Conservation (phyloP, 495 filamentous ascomycete species). For the Parathielavia hyrcaniae region DNA sequence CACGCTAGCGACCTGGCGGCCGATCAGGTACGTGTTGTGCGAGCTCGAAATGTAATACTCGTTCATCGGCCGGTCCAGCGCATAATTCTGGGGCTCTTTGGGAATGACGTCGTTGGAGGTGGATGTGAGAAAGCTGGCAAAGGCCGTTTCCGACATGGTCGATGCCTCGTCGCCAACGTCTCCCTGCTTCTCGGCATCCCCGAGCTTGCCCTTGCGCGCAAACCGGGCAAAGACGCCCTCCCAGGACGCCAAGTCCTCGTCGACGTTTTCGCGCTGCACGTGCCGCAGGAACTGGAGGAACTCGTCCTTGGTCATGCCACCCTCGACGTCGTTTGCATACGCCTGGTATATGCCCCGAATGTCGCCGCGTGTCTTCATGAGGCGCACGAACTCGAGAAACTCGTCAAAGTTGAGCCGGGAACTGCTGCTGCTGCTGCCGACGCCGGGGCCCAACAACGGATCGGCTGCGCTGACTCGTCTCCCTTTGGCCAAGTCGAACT, state of each 20-base stretch:
- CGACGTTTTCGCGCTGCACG: conserved; percentile 68
- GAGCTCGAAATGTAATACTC: conserved; percentile 99
- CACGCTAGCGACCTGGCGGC: conserved; percentile 78
- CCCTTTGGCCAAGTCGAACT: conserved; percentile 69
- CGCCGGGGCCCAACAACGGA: conserved; percentile 6
- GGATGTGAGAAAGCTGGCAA: conserved; percentile 72
- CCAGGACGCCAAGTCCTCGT: conserved; percentile 59
- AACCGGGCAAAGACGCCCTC: conserved; percentile 67
- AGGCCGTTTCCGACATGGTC: conserved; percentile 66
- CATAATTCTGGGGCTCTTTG: conserved; percentile 48
- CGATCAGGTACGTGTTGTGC: conserved; percentile 94
- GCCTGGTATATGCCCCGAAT: conserved; percentile 61
- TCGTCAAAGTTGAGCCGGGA: conserved; percentile 65
- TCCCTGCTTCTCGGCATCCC: conserved; percentile 39
- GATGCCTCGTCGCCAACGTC: conserved; percentile 37
- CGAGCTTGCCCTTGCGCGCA: conserved; percentile 56
- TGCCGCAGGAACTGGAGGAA: conserved; percentile 72
- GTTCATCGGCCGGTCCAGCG: conserved; percentile 78
- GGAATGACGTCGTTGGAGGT: conserved; percentile 58
- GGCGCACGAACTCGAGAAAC: conserved; percentile 73
- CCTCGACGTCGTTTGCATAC: conserved; percentile 44
- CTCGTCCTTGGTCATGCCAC: conserved; percentile 60
- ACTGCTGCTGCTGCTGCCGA: too few species aligned
- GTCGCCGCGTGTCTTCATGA: conserved; percentile 79
- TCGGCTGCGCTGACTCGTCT: conserved; percentile 16